A percentile compares a stretch with the other conserved stretches of the same genome.
Conservation (phyloP, 495 filamentous ascomycete species). For the Geoglossum glabrum region DNA sequence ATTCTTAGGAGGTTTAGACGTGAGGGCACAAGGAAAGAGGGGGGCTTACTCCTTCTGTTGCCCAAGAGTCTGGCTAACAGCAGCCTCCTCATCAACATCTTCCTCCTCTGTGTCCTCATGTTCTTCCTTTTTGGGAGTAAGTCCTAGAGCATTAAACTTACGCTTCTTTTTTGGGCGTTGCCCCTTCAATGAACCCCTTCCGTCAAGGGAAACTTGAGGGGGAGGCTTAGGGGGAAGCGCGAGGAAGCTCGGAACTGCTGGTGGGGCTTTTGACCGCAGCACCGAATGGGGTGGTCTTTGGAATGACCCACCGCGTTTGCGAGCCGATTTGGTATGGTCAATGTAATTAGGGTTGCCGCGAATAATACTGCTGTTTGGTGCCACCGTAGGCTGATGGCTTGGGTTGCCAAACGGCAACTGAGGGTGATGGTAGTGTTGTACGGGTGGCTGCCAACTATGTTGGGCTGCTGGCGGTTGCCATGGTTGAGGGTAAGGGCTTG, state of each 20-base stretch:
- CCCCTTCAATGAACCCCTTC: constrained; percentile 20
- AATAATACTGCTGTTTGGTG: no score
- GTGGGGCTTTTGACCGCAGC: constrained; percentile 24
- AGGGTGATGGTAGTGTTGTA: background rate
- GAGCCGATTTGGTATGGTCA: background rate
- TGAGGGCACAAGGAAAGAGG: background rate
- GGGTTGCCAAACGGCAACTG: background rate
- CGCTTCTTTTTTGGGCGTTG: constrained; percentile 53
- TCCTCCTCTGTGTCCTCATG: constrained; percentile 57
- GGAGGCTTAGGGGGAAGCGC: constrained; percentile 34
- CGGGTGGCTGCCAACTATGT: background rate
- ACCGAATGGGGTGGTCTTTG: constrained; percentile 2
- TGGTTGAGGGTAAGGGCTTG: background rate
- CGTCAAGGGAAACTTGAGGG: constrained; percentile 26
- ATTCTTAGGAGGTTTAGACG: background rate
- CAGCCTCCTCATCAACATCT: constrained; percentile 47
- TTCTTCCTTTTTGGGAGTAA: constrained; percentile 54
- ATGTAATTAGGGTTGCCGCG: background rate
- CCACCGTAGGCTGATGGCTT: background rate
- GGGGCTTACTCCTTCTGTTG: background rate
- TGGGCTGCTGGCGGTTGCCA: background rate
- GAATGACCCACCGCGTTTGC: background rate
- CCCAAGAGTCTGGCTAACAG: constrained; percentile 13
- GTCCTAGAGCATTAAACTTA: constrained; percentile 56
- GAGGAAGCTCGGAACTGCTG: constrained; percentile 41